A percentile compares a stretch with the other conserved stretches of the same genome.
Conservation (phyloP, 176 grass and related monocot genomes). For the Aechmea fasciata region DNA sequence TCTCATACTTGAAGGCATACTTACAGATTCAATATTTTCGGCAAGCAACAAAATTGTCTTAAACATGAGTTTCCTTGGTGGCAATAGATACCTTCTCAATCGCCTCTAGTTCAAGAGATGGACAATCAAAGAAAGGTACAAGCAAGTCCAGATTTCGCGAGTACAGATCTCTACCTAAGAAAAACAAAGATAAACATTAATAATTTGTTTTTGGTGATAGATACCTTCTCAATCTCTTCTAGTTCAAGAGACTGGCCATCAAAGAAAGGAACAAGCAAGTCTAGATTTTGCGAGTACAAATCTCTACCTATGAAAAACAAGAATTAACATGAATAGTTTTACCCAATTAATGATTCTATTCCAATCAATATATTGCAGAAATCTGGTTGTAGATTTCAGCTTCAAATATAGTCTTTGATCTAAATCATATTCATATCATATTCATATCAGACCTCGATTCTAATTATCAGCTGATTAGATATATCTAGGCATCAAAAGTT, state of each 20-base stretch:
- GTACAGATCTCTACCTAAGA: slow-evolving; percentile 49
- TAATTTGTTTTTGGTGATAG: not conserved
- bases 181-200: slow-evolving; percentile 8
- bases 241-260: slow-evolving; percentile 56
- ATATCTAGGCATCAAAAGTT: too few species aligned
- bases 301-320: slow-evolving; percentile 38
- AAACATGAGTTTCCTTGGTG: not conserved
- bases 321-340: not conserved
- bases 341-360: not conserved
- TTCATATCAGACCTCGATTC: too few species aligned
- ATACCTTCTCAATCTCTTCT: slow-evolving; percentile 60
- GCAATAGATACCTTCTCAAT: slow-evolving; percentile 41
- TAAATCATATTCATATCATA: too few species aligned
- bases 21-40: not conserved
- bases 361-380: not conserved
- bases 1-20: not conserved
- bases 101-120: slow-evolving; percentile 56
- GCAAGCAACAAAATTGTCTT: not conserved
- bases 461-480: too few species aligned
- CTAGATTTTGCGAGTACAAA: slow-evolving; percentile 65
- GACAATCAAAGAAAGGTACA: slow-evolving; percentile 67
- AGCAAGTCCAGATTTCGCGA: slow-evolving; percentile 68
- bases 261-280: slow-evolving; percentile 68
- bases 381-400: not conserved
- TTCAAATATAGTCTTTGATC: not conserved